Base-by-base conservation (phyloP, 75 land plant genomes). In the Sequoia sempervirens region DNA sequence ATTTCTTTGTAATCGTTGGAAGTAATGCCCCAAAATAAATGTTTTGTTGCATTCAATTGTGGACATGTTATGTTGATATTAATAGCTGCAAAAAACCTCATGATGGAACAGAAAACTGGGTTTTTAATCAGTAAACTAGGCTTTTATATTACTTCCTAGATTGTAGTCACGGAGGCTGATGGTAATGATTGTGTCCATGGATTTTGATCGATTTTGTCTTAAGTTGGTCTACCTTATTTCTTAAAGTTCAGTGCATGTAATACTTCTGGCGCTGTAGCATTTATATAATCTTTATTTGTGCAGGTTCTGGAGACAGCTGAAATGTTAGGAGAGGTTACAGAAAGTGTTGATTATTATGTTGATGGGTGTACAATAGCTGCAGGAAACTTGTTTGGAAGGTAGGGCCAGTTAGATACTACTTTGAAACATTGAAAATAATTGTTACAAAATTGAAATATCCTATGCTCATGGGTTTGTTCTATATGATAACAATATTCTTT, bases 291-390 rank as follows among this genome's bases (percentile, higher is more conserved):
- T 3, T 78, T 85, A 15, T 78, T 82, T 68, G 4, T 85, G 41
- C 87, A 97, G 99, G 96, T 98, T 83, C 92, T 98, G 68, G 97
- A 96, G 89, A 98, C 98, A 52, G 99, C 91, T 81, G 99, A 98
- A 13, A 89, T 90, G 32, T 83, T 98, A 10, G 94, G 95, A 46
- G 99, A 98, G 85, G 97, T 98, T 8, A 96, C 99, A 50, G 99
- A 96, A 85, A 90, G 85, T 88, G 98, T 95, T 64, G 99, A 98
- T 84, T 98, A 96, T 82, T 98, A 85, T 84, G 93, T 97, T 75
- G 93, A 92, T 83, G 99, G 99, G 36, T 84, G 87, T 80, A 96
- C 99, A 64, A 84, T 98, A 81, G 89, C 92, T 79, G 97, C 99
- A 34, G 99, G 99, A 34, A 98, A 98, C 84, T 85, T 98, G 54